These are phyloP conservation scores for Sporisorium reilianum DNA, from an alignment of 1,284 basidiomycete species.

Conservation along the genomic window DNA sequence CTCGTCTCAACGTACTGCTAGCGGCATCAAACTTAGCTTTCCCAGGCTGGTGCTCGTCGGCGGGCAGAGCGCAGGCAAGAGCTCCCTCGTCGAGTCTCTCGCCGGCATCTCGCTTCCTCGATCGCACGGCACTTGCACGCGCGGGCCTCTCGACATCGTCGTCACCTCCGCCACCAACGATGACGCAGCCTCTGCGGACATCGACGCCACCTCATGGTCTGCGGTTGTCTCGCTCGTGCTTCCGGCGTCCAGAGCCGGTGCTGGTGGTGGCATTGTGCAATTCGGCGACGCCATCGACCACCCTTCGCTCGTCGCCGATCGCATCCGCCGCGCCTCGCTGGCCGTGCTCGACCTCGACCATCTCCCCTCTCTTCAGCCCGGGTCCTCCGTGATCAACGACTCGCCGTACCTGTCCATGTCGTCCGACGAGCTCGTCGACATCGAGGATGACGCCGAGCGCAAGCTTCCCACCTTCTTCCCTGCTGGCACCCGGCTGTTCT, in stretches of 20 bases:
- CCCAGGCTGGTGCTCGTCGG: conserved; percentile 26
- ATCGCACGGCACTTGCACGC: conserved; percentile 24
- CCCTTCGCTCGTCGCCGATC: conserved; percentile 24
- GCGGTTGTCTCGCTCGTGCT: conserved; percentile 15
- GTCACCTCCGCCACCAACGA: conserved; percentile 12
- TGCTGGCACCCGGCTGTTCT: conserved; percentile 8
- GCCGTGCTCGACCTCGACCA: conserved; percentile 14
- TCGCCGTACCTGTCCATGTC: conserved; percentile 14
- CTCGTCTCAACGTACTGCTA: no score
- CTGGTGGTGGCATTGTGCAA: neutral
- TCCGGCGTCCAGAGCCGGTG: neutral
- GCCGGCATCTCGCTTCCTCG: conserved; percentile 29
- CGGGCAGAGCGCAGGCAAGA: conserved; percentile 32
- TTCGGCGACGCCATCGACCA: conserved; percentile 20
- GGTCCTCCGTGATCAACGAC: neutral
- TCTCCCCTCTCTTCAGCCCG: neutral
- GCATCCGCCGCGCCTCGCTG: conserved; percentile 23
- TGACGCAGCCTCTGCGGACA: no score
- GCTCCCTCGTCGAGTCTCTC: conserved; percentile 33
- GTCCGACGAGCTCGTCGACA: conserved; percentile 13
- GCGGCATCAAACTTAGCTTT: no score
- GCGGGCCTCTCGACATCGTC: conserved; percentile 31
- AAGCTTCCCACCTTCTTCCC: conserved; percentile 23
- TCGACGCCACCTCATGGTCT: no score
- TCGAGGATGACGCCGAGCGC: conserved; percentile 18